Conservation (phyloP, 1,139 yeast species). For the Debaryomycetaceae sp. region DNA sequence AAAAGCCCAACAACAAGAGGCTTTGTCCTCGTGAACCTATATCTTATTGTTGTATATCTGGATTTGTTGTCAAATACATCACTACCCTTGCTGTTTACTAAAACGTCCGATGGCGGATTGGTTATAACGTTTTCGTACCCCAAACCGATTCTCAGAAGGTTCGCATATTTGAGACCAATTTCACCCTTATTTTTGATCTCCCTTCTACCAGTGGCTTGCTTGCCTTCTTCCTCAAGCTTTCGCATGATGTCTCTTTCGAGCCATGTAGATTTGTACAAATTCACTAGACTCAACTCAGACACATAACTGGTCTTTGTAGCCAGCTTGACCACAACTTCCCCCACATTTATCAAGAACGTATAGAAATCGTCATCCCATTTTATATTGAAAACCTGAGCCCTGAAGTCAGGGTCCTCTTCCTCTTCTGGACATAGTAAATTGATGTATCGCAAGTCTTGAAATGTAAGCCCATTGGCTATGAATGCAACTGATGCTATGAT, state of each 20-base stretch:
- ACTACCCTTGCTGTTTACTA: not conserved
- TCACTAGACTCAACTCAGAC: constrained; percentile 53
- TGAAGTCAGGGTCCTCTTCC: constrained; percentile 23
- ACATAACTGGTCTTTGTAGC: constrained; percentile 66
- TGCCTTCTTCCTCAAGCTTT: constrained; percentile 7
- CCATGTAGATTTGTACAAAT: constrained; percentile 56
- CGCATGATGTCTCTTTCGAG: constrained; percentile 42
- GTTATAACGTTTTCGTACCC: not conserved
- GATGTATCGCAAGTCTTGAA: constrained; percentile 47
- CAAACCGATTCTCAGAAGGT: not conserved
- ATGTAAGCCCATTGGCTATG: constrained; percentile 52
- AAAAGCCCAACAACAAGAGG: not conserved
- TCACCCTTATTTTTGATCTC: not conserved
- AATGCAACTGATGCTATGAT: constrained; percentile 53
- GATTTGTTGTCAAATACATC: not conserved
- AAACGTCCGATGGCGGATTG: not conserved
- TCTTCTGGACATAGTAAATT: constrained; percentile 40
- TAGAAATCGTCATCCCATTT: constrained; percentile 61
- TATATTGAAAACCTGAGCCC: constrained; percentile 25
- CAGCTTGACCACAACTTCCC: constrained; percentile 61
- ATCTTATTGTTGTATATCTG: not conserved
- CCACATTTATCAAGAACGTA: constrained; percentile 56
- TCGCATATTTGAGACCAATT: not conserved
- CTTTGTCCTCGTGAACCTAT: not conserved
- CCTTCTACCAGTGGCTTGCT: not conserved